A percentile compares a stretch with the other conserved stretches of the same genome.
These are phyloP conservation scores for Dryadomyces quercivorus DNA, from an alignment of 2,329 filamentous ascomycete genomes.

Conservation along the genomic window DNA sequence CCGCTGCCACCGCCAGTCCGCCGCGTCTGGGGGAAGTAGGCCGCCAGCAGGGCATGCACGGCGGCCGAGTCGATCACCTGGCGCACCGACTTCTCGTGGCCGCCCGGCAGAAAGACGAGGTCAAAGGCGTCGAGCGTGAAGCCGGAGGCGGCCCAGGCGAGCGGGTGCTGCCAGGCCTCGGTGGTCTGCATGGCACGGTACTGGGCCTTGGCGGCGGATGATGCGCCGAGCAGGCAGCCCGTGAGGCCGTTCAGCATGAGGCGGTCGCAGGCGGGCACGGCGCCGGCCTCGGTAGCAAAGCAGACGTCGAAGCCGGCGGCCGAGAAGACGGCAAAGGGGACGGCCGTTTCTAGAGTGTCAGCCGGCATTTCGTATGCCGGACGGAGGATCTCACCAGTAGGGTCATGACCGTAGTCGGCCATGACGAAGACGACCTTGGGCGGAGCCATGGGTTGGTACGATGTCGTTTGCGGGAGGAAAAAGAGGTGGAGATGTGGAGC, in stretches of 20 bases:
- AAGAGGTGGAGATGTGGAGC: too few species aligned
- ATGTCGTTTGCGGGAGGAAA: background rate
- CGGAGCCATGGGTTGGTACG: background rate
- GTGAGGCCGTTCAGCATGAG: conserved; percentile 66
- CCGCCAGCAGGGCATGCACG: conserved; percentile 30
- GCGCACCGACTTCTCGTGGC: conserved; percentile 38
- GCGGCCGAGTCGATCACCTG: conserved; percentile 36
- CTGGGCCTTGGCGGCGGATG: conserved; percentile 23
- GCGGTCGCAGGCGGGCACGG: conserved; percentile 32
- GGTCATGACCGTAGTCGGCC: conserved; percentile 43
- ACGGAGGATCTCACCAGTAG: conserved; percentile 28
- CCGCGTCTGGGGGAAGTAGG: conserved; percentile 34
- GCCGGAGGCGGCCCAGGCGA: conserved; percentile 29
- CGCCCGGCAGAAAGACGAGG: conserved; percentile 37
- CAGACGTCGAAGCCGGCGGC: conserved; percentile 32
- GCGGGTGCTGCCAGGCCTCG: conserved; percentile 27
- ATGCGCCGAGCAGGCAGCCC: conserved; percentile 47
- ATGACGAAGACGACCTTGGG: conserved; percentile 32
- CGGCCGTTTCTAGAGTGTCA: conserved; percentile 30
- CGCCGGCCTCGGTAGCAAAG: conserved; percentile 38
- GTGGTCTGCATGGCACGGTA: conserved; percentile 32
- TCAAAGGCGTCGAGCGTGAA: conserved; percentile 34
- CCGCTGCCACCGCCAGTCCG: conserved; percentile 17
- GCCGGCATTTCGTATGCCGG: background rate
- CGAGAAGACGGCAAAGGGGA: conserved; percentile 35